A percentile compares a stretch with the other conserved stretches of the same genome.
These are phyloP conservation scores for Macadamia integrifolia DNA, from an alignment of 164 flowering plant species.

Conservation along the genomic window DNA sequence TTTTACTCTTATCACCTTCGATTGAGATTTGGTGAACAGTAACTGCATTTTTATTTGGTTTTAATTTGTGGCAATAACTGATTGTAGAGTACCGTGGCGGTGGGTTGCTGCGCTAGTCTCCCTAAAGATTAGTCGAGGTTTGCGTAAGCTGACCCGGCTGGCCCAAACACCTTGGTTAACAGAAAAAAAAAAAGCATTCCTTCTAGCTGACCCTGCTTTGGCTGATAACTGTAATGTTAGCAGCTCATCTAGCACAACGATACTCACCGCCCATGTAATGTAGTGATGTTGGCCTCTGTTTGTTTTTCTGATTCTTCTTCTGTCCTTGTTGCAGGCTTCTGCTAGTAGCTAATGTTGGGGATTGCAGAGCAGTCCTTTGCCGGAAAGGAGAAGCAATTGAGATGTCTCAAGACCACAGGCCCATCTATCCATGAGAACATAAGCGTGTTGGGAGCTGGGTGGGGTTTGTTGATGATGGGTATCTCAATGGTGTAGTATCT, in stretches of 20 bases:
- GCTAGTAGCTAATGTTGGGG: constrained; percentile 87
- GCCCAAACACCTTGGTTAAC: too few relatives aligned
- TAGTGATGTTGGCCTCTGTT: not conserved
- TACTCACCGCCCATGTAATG: constrained; percentile 31
- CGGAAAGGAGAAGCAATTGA: constrained; percentile 80
- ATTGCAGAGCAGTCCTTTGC: constrained; percentile 87
- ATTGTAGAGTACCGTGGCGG: not conserved
- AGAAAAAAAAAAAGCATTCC: constrained; percentile 20
- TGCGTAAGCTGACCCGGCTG: too few relatives aligned
- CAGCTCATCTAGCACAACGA: constrained; percentile 52
- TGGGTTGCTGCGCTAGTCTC: too few relatives aligned
- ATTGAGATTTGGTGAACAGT: too few relatives aligned
- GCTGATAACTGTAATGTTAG: constrained; percentile 39
- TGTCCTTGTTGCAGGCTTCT: constrained; percentile 40
- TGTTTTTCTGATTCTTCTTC: not conserved
- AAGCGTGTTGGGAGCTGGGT: constrained; percentile 54
- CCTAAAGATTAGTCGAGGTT: too few relatives aligned
- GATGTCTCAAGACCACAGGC: constrained; percentile 79
- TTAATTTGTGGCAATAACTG: not conserved
- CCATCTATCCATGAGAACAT: constrained; percentile 45
- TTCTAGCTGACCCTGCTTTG: constrained; percentile 46
- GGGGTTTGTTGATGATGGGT: constrained; percentile 68
- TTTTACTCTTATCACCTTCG: too few relatives aligned
- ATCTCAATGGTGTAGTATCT: constrained; percentile 71
- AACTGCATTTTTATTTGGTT: not conserved